A percentile compares a stretch with the other conserved stretches of the same genome.
phyloP scores from a whole-genome alignment of 352 stramenopile genomes.

The Albugo laibachii region DNA sequence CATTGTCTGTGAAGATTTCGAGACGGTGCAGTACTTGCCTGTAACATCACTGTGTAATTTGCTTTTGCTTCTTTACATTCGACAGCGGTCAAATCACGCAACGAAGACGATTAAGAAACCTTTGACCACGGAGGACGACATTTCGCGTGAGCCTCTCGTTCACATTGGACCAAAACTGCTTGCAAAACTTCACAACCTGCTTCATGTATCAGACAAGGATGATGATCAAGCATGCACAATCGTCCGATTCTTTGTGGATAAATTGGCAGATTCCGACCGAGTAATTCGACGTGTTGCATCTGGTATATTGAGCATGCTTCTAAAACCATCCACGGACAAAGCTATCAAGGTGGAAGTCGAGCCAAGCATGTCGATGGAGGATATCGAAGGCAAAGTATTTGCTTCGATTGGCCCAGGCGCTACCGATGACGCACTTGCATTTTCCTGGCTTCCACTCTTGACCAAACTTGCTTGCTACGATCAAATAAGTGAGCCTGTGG shows the following conservation, averaged over 20 bases:
- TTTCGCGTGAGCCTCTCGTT: background rate
- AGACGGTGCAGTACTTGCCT: slow-evolving; percentile 63
- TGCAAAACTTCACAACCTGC: no score
- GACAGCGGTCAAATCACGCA: no score
- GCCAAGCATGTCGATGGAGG: slow-evolving; percentile 11
- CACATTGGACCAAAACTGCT: slow-evolving; percentile 2
- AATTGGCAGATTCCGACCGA: no score
- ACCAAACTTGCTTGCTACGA: slow-evolving; percentile 43
- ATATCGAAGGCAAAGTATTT: slow-evolving; percentile 10
- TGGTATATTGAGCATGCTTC: no score
- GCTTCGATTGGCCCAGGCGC: slow-evolving; percentile 10
- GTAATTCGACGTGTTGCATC: no score
- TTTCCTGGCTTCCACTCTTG: slow-evolving; percentile 45
- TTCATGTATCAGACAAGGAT: no score
- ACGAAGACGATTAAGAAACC: slow-evolving; percentile 2
- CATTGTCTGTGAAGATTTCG: slow-evolving; percentile 70
- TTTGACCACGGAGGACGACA: slow-evolving; percentile 10
- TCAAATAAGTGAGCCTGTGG: slow-evolving; percentile 30
- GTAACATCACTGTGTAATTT: slow-evolving; percentile 61
- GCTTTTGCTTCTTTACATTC: slow-evolving; percentile 17
- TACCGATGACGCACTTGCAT: slow-evolving; percentile 18
- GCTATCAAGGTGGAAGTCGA: slow-evolving; percentile 6
- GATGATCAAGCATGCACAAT: no score
- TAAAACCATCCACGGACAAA: no score
- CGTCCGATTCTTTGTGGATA: no score